Evolutionary conservation across 805 yeast species (phyloP).

Genomic region (Nakazawaea sp.): DNA sequence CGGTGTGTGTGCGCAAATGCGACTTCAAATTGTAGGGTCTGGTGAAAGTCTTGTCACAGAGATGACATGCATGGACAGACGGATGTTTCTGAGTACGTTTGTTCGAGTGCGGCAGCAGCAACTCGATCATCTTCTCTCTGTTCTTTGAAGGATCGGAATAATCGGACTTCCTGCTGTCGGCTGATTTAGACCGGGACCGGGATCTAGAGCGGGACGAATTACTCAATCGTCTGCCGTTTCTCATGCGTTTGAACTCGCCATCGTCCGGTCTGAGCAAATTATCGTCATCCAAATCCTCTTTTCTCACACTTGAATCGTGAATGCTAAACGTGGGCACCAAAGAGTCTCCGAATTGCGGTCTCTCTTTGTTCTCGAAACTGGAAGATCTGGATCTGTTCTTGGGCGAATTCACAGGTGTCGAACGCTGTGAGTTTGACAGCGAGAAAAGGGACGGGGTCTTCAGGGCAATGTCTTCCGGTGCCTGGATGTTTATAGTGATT

Average conservation of each 20-base stretch:
- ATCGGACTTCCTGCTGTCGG: conserved; percentile 13
- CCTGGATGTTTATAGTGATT: conserved; percentile 19
- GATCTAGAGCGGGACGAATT: conserved; percentile 21
- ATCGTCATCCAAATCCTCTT: conserved; percentile 31
- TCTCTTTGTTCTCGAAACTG: conserved; percentile 20
- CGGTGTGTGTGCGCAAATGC: conserved; percentile 85
- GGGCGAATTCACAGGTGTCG: conserved; percentile 29
- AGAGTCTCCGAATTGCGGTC: conserved; percentile 13
- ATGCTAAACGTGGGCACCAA: conserved; percentile 12
- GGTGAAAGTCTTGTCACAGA: conserved; percentile 84
- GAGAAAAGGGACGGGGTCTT: conserved; percentile 53
- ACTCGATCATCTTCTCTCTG: conserved; percentile 56
- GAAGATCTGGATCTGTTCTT: conserved; percentile 23
- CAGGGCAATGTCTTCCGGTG: conserved; percentile 34
- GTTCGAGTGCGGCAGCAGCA: conserved; percentile 52
- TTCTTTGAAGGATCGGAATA: conserved; percentile 15
- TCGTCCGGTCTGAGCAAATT: conserved; percentile 19
- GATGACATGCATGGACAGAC: conserved; percentile 66
- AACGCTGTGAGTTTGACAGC: conserved; percentile 27
- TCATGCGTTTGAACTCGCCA: conserved; percentile 5
- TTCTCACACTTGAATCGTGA: conserved; percentile 10
- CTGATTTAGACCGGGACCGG: conserved; percentile 24
- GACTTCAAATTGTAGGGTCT: conserved; percentile 90
- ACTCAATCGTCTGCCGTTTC: conserved; percentile 10
- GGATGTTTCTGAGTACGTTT: conserved; percentile 66